phyloP scores from a whole-genome alignment of 805 yeast species.

The Metschnikowia arizonensis region DNA sequence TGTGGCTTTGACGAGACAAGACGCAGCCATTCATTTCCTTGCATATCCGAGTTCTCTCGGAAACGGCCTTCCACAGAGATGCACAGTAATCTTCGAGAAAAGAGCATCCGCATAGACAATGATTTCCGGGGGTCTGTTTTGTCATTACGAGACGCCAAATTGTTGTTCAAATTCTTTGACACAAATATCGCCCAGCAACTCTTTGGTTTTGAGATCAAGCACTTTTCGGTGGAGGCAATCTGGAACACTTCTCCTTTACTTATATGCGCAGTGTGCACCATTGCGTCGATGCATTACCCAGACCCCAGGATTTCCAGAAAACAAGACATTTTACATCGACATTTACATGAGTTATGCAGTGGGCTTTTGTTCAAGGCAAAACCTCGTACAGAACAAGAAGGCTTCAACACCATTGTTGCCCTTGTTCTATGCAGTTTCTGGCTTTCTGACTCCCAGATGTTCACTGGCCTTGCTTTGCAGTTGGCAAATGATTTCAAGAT shows the following conservation, averaged over 20 bases:
- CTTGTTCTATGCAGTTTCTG: constrained; percentile 64
- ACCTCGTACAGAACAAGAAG: constrained; percentile 43
- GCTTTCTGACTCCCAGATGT: constrained; percentile 61
- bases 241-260: constrained; percentile 57
- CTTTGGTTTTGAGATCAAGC: constrained; percentile 59
- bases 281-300: constrained; percentile 61
- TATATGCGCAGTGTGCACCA: constrained; percentile 56
- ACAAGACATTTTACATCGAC: constrained; percentile 25
- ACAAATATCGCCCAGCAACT: constrained; percentile 56
- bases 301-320: constrained; percentile 26
- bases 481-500: constrained; percentile 47
- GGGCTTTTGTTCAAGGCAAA: constrained; percentile 32
- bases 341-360: constrained; percentile 34
- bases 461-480: constrained; percentile 65
- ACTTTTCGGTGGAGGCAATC: constrained; percentile 44
- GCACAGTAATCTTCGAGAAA: not conserved
- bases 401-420: constrained; percentile 59
- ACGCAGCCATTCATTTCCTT: not conserved
- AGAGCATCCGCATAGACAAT: constrained; percentile 4
- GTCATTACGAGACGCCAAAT: constrained; percentile 40
- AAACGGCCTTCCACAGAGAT: not conserved
- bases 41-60: not conserved
- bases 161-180: constrained; percentile 49
- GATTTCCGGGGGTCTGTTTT: constrained; percentile 40
- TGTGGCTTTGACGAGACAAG: not conserved